phyloP scores from a whole-genome alignment of 441 rosid species.

The Syzygium syzygioides region DNA sequence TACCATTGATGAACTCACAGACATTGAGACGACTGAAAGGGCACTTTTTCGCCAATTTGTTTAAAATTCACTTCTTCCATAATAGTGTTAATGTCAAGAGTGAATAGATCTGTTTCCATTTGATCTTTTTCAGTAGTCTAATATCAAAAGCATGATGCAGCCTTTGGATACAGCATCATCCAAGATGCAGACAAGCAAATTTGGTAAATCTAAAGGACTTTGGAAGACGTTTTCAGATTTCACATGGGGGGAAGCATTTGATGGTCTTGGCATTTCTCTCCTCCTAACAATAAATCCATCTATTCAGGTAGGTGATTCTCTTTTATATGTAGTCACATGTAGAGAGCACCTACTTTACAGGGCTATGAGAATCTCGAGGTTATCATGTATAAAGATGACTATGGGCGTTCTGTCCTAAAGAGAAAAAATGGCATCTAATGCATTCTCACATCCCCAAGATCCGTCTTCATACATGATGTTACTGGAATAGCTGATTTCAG shows the following conservation, averaged over 20 bases:
- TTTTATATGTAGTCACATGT: background rate
- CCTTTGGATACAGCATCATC: constrained; percentile 92
- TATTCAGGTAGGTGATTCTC: constrained; percentile 46
- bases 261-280: constrained; percentile 83
- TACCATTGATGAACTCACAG: background rate
- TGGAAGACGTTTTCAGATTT: constrained; percentile 67
- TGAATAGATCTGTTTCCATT: background rate
- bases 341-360: background rate
- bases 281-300: constrained; percentile 84
- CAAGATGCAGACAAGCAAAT: constrained; percentile 85
- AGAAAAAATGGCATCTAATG: background rate
- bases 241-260: constrained; percentile 68
- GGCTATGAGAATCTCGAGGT: background rate
- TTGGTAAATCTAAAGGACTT: constrained; percentile 81
- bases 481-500: background rate
- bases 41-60: background rate
- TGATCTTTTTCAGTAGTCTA: background rate
- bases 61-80: background rate
- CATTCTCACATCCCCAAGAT: background rate
- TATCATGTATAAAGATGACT: background rate
- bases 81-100: background rate
- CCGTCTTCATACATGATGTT: background rate
- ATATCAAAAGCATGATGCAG: constrained; percentile 25
- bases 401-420: background rate
- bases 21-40: background rate